A percentile compares a stretch with the other conserved stretches of the same genome.
phyloP scores from a whole-genome alignment of 2,329 filamentous ascomycete genomes.

The Didymella exigua region DNA sequence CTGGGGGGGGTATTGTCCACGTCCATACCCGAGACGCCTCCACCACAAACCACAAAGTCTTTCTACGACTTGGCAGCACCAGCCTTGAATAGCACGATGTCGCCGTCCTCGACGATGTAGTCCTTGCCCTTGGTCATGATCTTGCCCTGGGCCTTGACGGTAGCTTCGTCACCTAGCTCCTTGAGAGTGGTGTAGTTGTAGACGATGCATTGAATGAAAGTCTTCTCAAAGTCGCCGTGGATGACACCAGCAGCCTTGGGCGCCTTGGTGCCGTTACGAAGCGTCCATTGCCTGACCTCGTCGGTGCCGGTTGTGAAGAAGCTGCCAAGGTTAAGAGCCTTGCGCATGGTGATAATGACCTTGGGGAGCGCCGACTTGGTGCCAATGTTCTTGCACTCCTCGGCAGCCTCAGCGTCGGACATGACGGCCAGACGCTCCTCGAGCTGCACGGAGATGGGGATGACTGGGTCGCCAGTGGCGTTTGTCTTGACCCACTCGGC shows the following conservation, averaged over 20 bases:
- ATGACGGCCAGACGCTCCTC: slow-evolving; percentile 90
- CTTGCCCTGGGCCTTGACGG: slow-evolving; percentile 93
- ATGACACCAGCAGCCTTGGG: slow-evolving; percentile 97
- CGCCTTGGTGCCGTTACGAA: slow-evolving; percentile 95
- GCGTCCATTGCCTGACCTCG: slow-evolving; percentile 98
- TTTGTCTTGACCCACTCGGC: slow-evolving; percentile 95
- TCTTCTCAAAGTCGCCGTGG: slow-evolving; percentile 98
- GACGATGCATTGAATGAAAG: slow-evolving; percentile 94
- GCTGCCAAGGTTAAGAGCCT: slow-evolving; percentile 83
- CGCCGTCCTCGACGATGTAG: slow-evolving; percentile 85
- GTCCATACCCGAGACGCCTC: slow-evolving; percentile 10
- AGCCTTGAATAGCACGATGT: slow-evolving; percentile 85
- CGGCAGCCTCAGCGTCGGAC: slow-evolving; percentile 74
- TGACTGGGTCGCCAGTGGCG: slow-evolving; percentile 83
- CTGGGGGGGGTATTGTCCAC: slow-evolving; percentile 18
- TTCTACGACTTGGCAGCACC: slow-evolving; percentile 74
- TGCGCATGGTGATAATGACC: slow-evolving; percentile 90
- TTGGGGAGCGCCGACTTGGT: slow-evolving; percentile 91
- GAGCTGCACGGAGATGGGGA: slow-evolving; percentile 89
- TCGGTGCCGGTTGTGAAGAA: slow-evolving; percentile 98
- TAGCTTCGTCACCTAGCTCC: slow-evolving; percentile 85
- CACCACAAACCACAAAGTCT: neutral
- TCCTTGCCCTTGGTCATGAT: slow-evolving; percentile 99
- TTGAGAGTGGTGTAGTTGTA: slow-evolving; percentile 85
- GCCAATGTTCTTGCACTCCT: slow-evolving; percentile 87